phyloP scores from a whole-genome alignment of 2,329 filamentous ascomycete species.

The Cladosporium sp. region DNA sequence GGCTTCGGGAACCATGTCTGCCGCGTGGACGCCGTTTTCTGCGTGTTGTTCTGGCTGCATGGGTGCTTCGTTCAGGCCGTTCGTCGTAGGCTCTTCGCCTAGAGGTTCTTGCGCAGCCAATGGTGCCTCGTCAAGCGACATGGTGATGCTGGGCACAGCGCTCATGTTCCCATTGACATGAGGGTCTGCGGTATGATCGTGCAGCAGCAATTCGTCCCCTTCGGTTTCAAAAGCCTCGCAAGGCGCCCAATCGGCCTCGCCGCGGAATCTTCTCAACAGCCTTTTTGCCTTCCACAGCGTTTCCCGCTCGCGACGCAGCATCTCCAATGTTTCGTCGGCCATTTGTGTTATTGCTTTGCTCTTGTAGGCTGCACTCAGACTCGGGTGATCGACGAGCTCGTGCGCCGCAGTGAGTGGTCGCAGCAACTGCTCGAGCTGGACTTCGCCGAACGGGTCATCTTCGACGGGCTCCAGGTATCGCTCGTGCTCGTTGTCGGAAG shows the following conservation, averaged over 20 bases:
- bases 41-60: constrained; percentile 18
- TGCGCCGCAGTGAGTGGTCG: constrained; percentile 74
- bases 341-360: constrained; percentile 73
- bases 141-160: constrained; percentile 29
- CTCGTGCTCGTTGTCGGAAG: constrained; percentile 65
- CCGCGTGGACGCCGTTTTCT: constrained; percentile 30
- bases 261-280: constrained; percentile 70
- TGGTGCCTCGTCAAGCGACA: constrained; percentile 23
- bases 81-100: constrained; percentile 2
- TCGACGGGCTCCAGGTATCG: constrained; percentile 64
- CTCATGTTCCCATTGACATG: constrained; percentile 25
- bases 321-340: constrained; percentile 66
- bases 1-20: constrained; percentile 25
- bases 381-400: constrained; percentile 73
- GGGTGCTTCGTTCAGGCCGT: constrained; percentile 20
- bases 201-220: constrained; percentile 47
- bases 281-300: constrained; percentile 75
- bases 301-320: constrained; percentile 73
- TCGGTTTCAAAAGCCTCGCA: constrained; percentile 55
- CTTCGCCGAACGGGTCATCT: constrained; percentile 71
- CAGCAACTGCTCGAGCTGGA: constrained; percentile 54
- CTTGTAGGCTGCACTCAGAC: constrained; percentile 72
- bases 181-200: constrained; percentile 12
- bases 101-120: constrained; percentile 15
- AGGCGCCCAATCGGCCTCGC: constrained; percentile 70